Conservation (phyloP, 192 early-diverging fungal genomes). For the Pilobolus umbonatus region DNA sequence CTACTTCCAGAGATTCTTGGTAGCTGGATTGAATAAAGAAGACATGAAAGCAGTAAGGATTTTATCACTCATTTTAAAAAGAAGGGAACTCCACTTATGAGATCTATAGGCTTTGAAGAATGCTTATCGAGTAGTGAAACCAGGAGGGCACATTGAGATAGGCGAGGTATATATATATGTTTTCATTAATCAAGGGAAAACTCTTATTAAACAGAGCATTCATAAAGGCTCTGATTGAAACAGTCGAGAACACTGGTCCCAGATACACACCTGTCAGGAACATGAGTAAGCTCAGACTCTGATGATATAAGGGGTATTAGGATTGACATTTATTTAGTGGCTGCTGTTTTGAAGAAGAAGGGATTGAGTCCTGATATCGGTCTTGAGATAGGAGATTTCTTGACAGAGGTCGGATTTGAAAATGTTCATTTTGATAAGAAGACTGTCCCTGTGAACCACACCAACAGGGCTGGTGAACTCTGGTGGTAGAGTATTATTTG, state of each 20-base stretch:
- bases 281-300: too few species aligned
- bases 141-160: conserved; percentile 32
- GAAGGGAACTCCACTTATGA: background rate
- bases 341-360: background rate
- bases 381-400: background rate
- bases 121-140: conserved; percentile 24
- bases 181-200: background rate
- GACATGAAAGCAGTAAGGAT: too few species aligned
- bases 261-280: too few species aligned
- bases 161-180: background rate
- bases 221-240: background rate
- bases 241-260: background rate
- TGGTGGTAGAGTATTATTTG: background rate
- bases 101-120: conserved; percentile 12
- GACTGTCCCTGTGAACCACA: background rate
- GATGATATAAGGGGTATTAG: background rate
- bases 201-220: background rate
- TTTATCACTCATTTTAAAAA: background rate
- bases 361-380: background rate
- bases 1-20: conserved; percentile 23
- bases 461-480: background rate
- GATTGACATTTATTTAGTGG: background rate
- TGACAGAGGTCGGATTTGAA: background rate
- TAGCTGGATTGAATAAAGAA: background rate
- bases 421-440: background rate